phyloP scores from a whole-genome alignment of 768 basidiomycete species.

The Agaricus bisporus region DNA sequence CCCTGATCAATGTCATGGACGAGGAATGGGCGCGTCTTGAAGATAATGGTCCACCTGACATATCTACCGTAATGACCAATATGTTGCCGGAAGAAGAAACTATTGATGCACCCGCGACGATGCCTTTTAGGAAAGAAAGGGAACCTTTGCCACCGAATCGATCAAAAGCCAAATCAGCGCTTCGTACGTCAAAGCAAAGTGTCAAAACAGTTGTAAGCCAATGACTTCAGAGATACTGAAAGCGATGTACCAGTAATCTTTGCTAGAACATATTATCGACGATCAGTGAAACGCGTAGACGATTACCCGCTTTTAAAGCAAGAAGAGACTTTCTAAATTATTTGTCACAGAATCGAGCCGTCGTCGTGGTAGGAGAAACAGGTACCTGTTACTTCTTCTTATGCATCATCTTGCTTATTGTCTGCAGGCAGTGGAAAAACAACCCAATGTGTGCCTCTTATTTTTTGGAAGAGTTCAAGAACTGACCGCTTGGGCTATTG shows the following conservation, averaged over 20 bases:
- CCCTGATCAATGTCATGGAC: constrained; percentile 63
- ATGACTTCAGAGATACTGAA: not conserved
- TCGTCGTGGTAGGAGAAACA: constrained; percentile 89
- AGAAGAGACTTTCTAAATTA: constrained; percentile 55
- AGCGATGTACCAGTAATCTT: not conserved
- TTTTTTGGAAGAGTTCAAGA: not conserved
- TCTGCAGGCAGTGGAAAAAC: constrained; percentile 80
- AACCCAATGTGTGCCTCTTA: constrained; percentile 53
- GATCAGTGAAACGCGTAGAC: constrained; percentile 49
- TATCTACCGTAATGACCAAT: constrained; percentile 59
- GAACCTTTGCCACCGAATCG: not conserved
- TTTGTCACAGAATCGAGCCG: constrained; percentile 55
- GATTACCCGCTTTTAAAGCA: constrained; percentile 72
- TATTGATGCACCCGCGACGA: not conserved
- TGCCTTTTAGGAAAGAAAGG: not conserved
- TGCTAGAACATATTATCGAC: constrained; percentile 17
- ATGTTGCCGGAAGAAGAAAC: constrained; percentile 35
- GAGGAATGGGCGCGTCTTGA: constrained; percentile 63
- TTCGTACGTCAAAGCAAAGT: not conserved
- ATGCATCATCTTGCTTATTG: not conserved
- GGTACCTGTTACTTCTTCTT: constrained; percentile 31
- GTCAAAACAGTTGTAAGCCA: not conserved
- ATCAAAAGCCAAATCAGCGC: not conserved
- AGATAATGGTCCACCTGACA: constrained; percentile 68
- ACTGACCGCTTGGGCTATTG: not conserved